Base-by-base conservation (phyloP, 805 yeast species). In the Hanseniaspora pseudoguilliermondii region DNA sequence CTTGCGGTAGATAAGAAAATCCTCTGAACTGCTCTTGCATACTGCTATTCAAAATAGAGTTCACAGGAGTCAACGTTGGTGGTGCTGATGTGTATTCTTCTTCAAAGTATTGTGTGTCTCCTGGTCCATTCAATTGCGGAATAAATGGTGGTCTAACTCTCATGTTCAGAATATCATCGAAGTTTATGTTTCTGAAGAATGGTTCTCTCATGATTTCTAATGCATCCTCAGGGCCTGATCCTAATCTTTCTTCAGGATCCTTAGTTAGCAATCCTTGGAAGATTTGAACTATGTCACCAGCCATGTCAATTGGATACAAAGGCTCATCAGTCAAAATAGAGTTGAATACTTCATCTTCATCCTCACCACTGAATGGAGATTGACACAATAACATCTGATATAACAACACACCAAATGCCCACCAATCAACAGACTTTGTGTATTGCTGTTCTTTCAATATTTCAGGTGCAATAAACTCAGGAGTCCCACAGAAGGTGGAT, bases 381-480 rank as follows among this genome's bases (percentile, higher is more conserved):
- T 91, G 95, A 53, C 96, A 93, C 57, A 93, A 75, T 57, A 93
- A 75, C 99, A 93, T 93, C 71, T 93, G 98, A 70, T 91, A 93
- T 61, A 93, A 74, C 60, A 93, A 75, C 32, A 93, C 97, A 57
- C 99, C 99, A 75, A 90, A 88, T 1, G 98, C 97, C 98, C 98
- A 93, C 98, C 98, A 93, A 71, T 93, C 99, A 55, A 93, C 98
- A 41, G 93, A 85, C 65, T 95, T 81, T 54, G 89, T 93, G 65
- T 93, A 93, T 58, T 83, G 85, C 69, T 90, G 95, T 55, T 93
- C 97, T 60, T 87, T 83, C 65, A 93, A 75, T 61, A 93, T 91
- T 70, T 93, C 99, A 0, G 99, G 99, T 1, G 98, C 99, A 96
- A 93, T 93, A 62, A 93, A 86, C 69, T 93, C 98, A 0, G 99